Conservation (phyloP, 768 basidiomycete species). For the Termitomyces eurrhizus region DNA sequence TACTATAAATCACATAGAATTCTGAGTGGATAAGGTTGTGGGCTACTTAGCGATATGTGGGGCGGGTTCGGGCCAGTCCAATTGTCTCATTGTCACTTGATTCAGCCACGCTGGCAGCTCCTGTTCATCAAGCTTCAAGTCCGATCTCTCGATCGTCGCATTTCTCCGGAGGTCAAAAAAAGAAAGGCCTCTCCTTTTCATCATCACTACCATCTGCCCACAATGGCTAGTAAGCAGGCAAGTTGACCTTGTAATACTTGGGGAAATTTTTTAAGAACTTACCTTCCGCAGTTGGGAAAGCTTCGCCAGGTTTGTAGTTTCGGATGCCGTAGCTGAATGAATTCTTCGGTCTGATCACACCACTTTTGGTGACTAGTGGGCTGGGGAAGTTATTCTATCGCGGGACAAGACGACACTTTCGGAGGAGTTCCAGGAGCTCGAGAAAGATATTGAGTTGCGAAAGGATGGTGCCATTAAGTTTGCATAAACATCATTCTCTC, state of each 20-base stretch:
- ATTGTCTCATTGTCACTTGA: background rate
- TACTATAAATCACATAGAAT: background rate
- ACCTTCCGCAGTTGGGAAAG: constrained; percentile 58
- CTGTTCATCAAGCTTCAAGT: background rate
- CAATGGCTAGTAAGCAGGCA: constrained; percentile 69
- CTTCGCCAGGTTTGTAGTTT: constrained; percentile 57
- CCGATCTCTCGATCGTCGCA: constrained; percentile 17
- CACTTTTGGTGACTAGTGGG: constrained; percentile 58
- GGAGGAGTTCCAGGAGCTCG: constrained; percentile 77
- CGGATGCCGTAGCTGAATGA: constrained; percentile 1
- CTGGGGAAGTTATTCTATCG: constrained; percentile 83
- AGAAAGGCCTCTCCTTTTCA: background rate
- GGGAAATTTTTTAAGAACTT: background rate
- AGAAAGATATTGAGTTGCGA: constrained; percentile 80
- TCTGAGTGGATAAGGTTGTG: background rate
- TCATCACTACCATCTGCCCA: constrained; percentile 3
- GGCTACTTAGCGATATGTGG: background rate
- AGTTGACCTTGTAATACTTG: constrained; percentile 12
- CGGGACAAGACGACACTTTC: constrained; percentile 77
- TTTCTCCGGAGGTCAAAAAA: background rate
- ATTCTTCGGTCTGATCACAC: constrained; percentile 22
- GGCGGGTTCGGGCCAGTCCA: background rate
- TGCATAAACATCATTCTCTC: constrained; percentile 21
- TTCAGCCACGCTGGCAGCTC: background rate
- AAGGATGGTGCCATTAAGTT: constrained; percentile 71